phyloP scores from a whole-genome alignment of 805 yeast genomes.

The Wickerhamiella sergipiensis region DNA sequence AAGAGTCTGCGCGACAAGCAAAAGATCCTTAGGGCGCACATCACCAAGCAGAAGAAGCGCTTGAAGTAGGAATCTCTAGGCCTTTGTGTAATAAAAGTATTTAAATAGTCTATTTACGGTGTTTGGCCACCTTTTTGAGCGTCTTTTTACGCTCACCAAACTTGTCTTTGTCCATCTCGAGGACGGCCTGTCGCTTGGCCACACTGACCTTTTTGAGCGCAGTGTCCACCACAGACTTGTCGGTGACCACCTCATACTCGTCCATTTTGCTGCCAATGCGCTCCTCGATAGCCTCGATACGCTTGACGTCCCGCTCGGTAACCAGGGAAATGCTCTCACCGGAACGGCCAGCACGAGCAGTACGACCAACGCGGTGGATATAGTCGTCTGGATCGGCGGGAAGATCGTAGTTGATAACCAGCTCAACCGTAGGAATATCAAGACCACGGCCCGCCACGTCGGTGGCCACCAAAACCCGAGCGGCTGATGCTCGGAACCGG shows the following conservation, averaged over 20 bases:
- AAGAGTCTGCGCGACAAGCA: conserved; percentile 85
- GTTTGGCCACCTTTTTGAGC: conserved; percentile 30
- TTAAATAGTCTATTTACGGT: not conserved
- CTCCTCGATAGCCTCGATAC: conserved; percentile 77
- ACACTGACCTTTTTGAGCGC: conserved; percentile 56
- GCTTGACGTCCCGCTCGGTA: conserved; percentile 68
- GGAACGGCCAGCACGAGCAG: conserved; percentile 90
- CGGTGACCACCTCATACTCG: conserved; percentile 57
- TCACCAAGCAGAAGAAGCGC: conserved; percentile 81
- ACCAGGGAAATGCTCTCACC: conserved; percentile 78
- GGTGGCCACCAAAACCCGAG: conserved; percentile 83
- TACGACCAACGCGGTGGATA: conserved; percentile 95
- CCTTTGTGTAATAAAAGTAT: not conserved
- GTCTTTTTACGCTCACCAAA: conserved; percentile 63
- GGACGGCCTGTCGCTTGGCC: conserved; percentile 79
- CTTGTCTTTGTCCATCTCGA: conserved; percentile 86
- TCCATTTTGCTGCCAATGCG: conserved; percentile 70
- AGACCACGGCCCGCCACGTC: conserved; percentile 97
- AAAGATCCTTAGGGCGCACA: conserved; percentile 71
- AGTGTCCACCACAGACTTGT: conserved; percentile 60
- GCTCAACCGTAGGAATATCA: conserved; percentile 84
- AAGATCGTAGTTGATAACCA: conserved; percentile 82
- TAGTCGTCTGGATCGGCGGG: conserved; percentile 96
- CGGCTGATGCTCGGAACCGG: conserved; percentile 88
- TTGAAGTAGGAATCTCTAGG: conserved; percentile 27